A percentile compares a stretch with the other conserved stretches of the same genome.
Conservation (phyloP, 192 early-diverging fungal genomes). For the Linnemannia hyalina region DNA sequence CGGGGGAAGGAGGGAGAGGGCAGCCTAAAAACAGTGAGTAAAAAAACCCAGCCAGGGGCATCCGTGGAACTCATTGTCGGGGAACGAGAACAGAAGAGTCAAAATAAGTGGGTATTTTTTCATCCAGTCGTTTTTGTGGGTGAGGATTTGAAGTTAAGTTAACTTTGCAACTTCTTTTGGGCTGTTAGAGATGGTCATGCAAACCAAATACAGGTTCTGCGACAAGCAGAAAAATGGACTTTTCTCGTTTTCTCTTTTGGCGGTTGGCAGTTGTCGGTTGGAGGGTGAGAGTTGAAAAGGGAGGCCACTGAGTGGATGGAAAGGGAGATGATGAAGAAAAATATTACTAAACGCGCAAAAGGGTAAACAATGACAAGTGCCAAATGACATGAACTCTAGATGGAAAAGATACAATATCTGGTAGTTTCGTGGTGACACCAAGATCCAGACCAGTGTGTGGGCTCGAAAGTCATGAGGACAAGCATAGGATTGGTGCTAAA, state of each 20-base stretch:
- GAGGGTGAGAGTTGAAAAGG: background rate
- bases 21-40: too few relatives aligned
- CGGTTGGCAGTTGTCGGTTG: too few relatives aligned
- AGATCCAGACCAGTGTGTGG: background rate
- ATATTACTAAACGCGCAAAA: background rate
- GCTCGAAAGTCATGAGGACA: background rate
- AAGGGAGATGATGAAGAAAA: too few relatives aligned
- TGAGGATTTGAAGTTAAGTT: too few relatives aligned
- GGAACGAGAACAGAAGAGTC: background rate
- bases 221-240: too few relatives aligned
- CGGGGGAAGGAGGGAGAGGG: background rate
- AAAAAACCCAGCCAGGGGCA: background rate
- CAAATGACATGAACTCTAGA: conserved; percentile 12
- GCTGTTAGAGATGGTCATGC: too few relatives aligned
- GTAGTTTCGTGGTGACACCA: background rate
- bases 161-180: too few relatives aligned
- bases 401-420: conserved; percentile 7
- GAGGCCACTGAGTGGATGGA: background rate
- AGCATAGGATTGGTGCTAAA: background rate
- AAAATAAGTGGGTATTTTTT: background rate
- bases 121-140: too few relatives aligned
- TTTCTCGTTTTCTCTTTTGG: too few relatives aligned
- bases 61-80: conserved; percentile 8
- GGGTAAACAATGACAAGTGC: background rate
- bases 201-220: too few relatives aligned